phyloP scores from a whole-genome alignment of 2,329 filamentous ascomycete species.

The Cucurbitaria berberidis region DNA sequence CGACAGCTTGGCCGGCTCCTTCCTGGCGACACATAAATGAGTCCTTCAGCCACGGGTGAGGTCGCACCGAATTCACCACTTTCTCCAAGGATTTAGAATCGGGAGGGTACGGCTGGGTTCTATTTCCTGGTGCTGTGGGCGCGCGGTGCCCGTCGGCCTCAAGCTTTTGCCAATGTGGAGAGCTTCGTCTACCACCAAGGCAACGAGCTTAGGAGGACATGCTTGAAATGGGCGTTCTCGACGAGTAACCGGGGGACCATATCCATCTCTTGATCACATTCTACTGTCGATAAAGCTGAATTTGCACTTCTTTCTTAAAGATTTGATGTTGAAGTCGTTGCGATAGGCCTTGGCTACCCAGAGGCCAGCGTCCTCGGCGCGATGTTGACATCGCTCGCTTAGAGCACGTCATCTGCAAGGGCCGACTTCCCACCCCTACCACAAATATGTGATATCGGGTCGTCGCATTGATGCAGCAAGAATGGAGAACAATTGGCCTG shows the following conservation, averaged over 20 bases:
- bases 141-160: neutral
- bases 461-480: neutral
- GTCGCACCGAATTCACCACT: slow-evolving; percentile 8
- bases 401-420: slow-evolving; percentile 18
- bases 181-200: neutral
- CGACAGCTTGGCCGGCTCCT: slow-evolving; percentile 6
- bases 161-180: slow-evolving; percentile 15
- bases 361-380: slow-evolving; percentile 12
- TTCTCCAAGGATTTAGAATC: slow-evolving; percentile 17
- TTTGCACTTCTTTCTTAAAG: neutral
- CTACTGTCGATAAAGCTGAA: neutral
- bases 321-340: slow-evolving; percentile 2
- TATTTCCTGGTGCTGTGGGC: neutral
- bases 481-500: neutral
- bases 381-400: slow-evolving; percentile 17
- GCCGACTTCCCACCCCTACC: neutral
- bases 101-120: slow-evolving; percentile 2
- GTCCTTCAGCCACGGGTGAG: slow-evolving; percentile 1
- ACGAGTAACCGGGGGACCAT: too few species aligned
- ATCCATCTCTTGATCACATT: too few species aligned
- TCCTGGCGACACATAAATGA: slow-evolving; percentile 2
- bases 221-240: too few species aligned
- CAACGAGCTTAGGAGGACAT: neutral
- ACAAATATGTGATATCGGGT: neutral
- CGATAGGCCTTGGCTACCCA: slow-evolving; percentile 14